These are phyloP conservation scores for Thuja plicata DNA, from an alignment of 83 land plant species.

Conservation along the genomic window DNA sequence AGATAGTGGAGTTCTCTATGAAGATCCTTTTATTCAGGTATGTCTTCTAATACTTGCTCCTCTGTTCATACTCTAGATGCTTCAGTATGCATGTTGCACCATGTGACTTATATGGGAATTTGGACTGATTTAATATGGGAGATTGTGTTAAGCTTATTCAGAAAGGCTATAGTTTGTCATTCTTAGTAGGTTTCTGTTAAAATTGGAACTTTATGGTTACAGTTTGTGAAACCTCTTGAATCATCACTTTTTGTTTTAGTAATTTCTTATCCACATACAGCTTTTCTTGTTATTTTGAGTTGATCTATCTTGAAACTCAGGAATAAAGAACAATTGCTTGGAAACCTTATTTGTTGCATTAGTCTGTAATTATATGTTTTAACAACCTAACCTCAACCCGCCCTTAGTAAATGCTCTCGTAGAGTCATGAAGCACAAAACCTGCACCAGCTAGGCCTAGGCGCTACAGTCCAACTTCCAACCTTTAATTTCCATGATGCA, in stretches of 20 bases:
- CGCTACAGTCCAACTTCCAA: too few species aligned
- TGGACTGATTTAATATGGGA: not conserved
- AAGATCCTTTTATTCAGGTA: conserved; percentile 96
- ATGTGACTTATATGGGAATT: not conserved
- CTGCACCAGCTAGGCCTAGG: too few species aligned
- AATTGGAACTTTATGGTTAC: not conserved
- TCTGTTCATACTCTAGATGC: not conserved
- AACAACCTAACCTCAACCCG: too few species aligned
- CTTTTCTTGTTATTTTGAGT: not conserved
- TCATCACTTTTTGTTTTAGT: not conserved
- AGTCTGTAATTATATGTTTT: not conserved
- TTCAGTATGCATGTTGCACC: not conserved
- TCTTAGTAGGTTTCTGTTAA: not conserved
- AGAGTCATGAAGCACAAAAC: too few species aligned
- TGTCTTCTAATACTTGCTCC: not conserved
- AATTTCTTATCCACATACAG: not conserved
- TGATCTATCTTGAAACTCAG: not conserved
- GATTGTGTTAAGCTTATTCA: not conserved
- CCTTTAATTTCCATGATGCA: too few species aligned
- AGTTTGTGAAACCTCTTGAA: not conserved
- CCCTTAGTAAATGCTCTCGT: too few species aligned
- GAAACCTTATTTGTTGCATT: not conserved
- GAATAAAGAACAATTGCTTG: not conserved
- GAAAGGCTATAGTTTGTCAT: not conserved
- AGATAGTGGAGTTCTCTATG: conserved; percentile 97